Base-by-base conservation (phyloP, 495 filamentous ascomycete genomes). In the Neurospora sp. region DNA sequence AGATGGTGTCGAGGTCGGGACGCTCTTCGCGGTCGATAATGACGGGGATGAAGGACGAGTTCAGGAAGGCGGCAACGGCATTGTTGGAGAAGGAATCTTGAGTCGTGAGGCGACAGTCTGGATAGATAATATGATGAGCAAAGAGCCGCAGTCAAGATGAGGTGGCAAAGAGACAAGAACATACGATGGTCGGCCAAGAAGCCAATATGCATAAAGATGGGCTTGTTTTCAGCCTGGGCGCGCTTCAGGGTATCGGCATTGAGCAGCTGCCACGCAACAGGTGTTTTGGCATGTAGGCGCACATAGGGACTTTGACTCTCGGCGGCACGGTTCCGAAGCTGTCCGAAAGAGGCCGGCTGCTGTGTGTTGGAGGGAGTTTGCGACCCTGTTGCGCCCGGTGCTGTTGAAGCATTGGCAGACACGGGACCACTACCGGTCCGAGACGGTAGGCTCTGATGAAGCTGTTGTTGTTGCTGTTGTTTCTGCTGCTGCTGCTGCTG, bases 101-200 rank as follows among this genome's bases (percentile, higher is more conserved):
- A 75, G 94, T 93, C 90, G 97, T 98, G 68, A 97, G 91, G 84
- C 95, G 93, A 77, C 93, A 95, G 89, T 92, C 92, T 95, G 75
- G 31, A 68, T 16, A 27, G 18, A 18, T 27, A 20, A 10, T 7
- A 12, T n/a, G 14, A 18, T 41, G 12, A 66, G 68, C 68, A 69
- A 31, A 31, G 18, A 14, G 37, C 12, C n/a, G 68, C 68, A 69
- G 27, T 14, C 35, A 27, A 42, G 10, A 6, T 10, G 10, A 39
- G 70, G 74, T 6, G 69, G 48, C 11, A 22, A 75, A 5, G 9
- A 40, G 8, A 48, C 11, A 35, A 70, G 38, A 48, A 81, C 91
- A 76, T 82, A 96, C 94, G 96, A 82, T 99, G 96, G 83, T 96
- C 98, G 40, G 96, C 94, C 3, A 92, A 91, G 83, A 97, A 98